Percentiles rank a stretch among this genome's conserved stretches.
Conservation (phyloP, 2,329 filamentous ascomycete genomes). For the Aspergillus sclerotialis region DNA sequence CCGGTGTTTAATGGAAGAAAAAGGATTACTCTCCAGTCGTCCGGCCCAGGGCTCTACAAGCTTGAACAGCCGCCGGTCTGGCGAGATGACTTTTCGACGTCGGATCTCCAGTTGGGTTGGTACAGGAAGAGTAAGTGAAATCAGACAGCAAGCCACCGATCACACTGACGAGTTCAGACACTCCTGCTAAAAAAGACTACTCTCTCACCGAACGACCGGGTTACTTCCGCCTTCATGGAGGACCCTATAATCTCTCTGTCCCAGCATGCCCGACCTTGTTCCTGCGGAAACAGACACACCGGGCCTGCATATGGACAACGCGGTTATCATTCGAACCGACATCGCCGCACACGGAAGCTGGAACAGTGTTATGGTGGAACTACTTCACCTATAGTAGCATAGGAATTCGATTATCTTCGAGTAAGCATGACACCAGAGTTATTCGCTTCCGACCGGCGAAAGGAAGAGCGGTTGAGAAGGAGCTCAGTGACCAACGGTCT, state of each 20-base stretch:
- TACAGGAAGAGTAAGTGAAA: constrained; percentile 34
- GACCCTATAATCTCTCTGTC: constrained; percentile 45
- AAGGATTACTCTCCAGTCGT: constrained; percentile 33
- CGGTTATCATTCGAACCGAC: constrained; percentile 42
- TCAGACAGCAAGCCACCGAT: constrained; percentile 6
- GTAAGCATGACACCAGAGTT: constrained; percentile 9
- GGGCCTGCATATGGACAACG: constrained; percentile 36
- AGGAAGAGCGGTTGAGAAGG: constrained; percentile 10
- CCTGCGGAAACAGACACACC: constrained; percentile 47
- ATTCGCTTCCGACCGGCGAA: constrained; percentile 19
- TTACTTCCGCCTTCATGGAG: constrained; percentile 44
- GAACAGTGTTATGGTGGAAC: constrained; percentile 50
- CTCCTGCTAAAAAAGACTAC: constrained; percentile 42
- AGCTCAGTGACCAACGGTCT: constrained; percentile 6
- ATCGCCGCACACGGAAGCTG: constrained; percentile 43
- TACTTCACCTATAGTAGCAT: constrained; percentile 41
- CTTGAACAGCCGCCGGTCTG: constrained; percentile 14
- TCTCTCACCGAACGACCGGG: constrained; percentile 40
- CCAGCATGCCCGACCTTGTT: constrained; percentile 48
- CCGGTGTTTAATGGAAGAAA: constrained; percentile 44
- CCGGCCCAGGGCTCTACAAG: constrained; percentile 15
- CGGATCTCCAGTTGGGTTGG: constrained; percentile 25
- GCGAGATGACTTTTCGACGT: constrained; percentile 28
- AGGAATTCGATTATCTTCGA: constrained; percentile 26
- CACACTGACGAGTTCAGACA: constrained; percentile 28